These are phyloP conservation scores for Cryptococcus sp. DNA, from an alignment of 1,284 basidiomycete species.

Conservation along the genomic window DNA sequence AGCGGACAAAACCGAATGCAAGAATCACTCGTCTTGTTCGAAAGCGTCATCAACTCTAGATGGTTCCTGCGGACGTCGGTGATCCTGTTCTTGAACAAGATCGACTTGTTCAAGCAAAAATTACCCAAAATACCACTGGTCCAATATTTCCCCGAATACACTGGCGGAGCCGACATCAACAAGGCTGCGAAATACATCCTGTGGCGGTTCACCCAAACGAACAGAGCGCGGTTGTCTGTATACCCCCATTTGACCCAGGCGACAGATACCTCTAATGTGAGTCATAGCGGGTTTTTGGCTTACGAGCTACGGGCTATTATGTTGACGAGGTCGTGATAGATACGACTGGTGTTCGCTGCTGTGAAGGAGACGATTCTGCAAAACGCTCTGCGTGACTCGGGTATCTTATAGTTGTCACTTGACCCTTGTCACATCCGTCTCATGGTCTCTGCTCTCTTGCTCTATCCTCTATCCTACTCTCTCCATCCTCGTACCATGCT, in stretches of 20 bases:
- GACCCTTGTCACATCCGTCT: neutral
- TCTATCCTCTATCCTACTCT: neutral
- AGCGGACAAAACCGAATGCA: conserved; percentile 85
- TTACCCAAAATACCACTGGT: conserved; percentile 83
- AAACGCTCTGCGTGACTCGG: conserved; percentile 53
- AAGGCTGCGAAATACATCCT: conserved; percentile 98
- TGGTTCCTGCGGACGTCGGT: conserved; percentile 95
- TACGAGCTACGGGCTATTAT: neutral
- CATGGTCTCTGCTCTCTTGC: neutral
- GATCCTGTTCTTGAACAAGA: conserved; percentile 93
- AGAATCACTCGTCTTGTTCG: conserved; percentile 89
- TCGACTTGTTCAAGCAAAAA: conserved; percentile 93
- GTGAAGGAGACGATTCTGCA: conserved; percentile 97
- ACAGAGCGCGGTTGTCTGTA: conserved; percentile 80
- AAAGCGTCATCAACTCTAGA: conserved; percentile 93
- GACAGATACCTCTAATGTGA: conserved; percentile 65
- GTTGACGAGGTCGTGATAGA: conserved; percentile 34
- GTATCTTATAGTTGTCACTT: conserved; percentile 44
- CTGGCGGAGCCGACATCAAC: conserved; percentile 85
- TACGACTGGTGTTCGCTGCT: conserved; percentile 90
- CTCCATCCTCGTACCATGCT: neutral
- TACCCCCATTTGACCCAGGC: conserved; percentile 79
- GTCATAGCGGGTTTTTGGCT: conserved; percentile 46
- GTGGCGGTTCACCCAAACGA: conserved; percentile 96
- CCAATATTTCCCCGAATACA: conserved; percentile 91